Percentiles rank a stretch among this genome's conserved stretches.
Conservation (phyloP, 108 stramenopile species). For the Parmales sp. region DNA sequence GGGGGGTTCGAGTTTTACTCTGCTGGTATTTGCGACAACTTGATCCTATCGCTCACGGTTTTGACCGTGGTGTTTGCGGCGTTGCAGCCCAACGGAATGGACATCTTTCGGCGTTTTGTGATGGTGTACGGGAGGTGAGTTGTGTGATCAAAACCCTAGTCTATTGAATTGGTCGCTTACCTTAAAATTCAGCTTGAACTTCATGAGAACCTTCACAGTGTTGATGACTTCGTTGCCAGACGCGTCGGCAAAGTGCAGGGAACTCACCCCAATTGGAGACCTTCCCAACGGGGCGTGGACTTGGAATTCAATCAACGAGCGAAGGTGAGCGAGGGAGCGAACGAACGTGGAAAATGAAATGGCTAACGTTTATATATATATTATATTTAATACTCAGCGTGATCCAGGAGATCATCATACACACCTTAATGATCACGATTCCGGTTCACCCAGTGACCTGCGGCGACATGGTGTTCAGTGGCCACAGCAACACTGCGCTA, state of each 20-base stretch:
- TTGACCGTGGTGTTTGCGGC: neutral
- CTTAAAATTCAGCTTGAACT: neutral
- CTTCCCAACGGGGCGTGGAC: neutral
- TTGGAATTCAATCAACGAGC: neutral
- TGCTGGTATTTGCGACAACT: neutral
- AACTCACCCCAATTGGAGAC: neutral
- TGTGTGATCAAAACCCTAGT: no score
- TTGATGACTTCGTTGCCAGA: neutral
- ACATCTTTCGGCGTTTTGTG: neutral
- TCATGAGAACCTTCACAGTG: neutral
- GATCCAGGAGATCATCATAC: neutral
- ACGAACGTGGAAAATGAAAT: no score
- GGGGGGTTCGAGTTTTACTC: no score
- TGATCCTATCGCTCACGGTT: neutral
- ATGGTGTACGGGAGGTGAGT: no score
- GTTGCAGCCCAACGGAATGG: neutral
- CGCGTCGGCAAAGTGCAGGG: neutral
- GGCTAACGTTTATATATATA: no score
- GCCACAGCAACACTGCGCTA: neutral
- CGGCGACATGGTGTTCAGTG: neutral
- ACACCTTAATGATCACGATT: neutral
- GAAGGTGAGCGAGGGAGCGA: no score
- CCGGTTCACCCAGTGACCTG: neutral
- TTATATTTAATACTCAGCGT: no score
- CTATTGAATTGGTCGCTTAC: no score